Percentiles rank a stretch among this genome's conserved stretches.
Evolutionary conservation across 305 asterid species (phyloP).

Genomic region (Fraxinus platypoda): DNA sequence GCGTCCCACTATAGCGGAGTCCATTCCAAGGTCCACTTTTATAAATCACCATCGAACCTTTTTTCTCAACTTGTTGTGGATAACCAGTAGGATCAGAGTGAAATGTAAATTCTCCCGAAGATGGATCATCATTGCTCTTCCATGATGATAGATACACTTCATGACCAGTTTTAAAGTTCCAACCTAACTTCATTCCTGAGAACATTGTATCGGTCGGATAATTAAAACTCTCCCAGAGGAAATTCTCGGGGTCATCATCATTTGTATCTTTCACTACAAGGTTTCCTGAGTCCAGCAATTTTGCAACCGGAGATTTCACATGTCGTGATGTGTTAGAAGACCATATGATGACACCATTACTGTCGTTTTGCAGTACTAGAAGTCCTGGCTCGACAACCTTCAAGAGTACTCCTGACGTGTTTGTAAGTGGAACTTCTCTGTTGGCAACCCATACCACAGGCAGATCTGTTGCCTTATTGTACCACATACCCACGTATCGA

Average conservation of each 20-base stretch:
- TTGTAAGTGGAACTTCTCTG: slow-evolving; percentile 28
- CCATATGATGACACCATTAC: slow-evolving; percentile 31
- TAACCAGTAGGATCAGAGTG: slow-evolving; percentile 13
- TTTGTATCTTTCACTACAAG: slow-evolving; percentile 30
- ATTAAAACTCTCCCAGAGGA: slow-evolving; percentile 43
- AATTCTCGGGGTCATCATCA: slow-evolving; percentile 8
- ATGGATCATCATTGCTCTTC: slow-evolving; percentile 36
- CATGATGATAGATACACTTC: slow-evolving; percentile 35
- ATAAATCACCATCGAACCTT: neutral
- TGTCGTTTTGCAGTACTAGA: slow-evolving; percentile 24
- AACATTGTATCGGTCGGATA: slow-evolving; percentile 32
- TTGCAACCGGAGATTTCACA: slow-evolving; percentile 14
- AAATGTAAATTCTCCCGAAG: slow-evolving; percentile 23
- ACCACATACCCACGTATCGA: slow-evolving; percentile 41
- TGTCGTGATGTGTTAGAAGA: slow-evolving; percentile 18
- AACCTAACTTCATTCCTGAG: slow-evolving; percentile 31
- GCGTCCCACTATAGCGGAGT: slow-evolving; percentile 23
- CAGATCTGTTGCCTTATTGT: slow-evolving; percentile 5
- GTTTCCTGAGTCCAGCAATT: slow-evolving; percentile 38
- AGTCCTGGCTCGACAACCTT: slow-evolving; percentile 27
- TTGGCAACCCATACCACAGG: slow-evolving; percentile 47
- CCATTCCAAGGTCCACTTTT: slow-evolving; percentile 38
- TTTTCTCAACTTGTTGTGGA: slow-evolving; percentile 9
- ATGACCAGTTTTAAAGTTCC: slow-evolving; percentile 24
- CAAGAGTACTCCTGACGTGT: slow-evolving; percentile 16